These are phyloP conservation scores for Hordeum vulgare DNA, from an alignment of 176 grass and related monocot species.

Conservation along the genomic window DNA sequence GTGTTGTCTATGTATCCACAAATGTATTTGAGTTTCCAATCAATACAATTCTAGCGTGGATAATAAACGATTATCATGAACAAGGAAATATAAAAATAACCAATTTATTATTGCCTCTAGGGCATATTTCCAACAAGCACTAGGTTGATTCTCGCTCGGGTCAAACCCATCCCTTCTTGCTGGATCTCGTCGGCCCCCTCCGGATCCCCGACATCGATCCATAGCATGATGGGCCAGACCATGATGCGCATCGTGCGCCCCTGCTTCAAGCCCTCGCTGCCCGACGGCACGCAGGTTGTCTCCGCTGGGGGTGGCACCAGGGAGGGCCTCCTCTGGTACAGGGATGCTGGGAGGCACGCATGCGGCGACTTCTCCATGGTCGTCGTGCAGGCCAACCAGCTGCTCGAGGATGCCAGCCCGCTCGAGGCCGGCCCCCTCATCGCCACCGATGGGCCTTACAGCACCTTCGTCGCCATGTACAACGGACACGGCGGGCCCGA, in stretches of 20 bases:
- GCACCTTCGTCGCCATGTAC: constrained; percentile 66
- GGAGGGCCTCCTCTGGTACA: constrained; percentile 78
- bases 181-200: too few species aligned
- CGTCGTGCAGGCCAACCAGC: constrained; percentile 66
- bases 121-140: too few species aligned
- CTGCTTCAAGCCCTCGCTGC: constrained; percentile 40
- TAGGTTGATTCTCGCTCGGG: background rate
- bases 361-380: constrained; percentile 79
- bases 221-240: constrained; percentile 6
- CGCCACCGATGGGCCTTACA: constrained; percentile 1
- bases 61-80: too few species aligned
- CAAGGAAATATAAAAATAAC: too few species aligned
- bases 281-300: background rate
- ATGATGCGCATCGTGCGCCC: constrained; percentile 43
- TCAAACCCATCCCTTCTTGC: background rate
- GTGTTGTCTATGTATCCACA: too few species aligned
- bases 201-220: too few species aligned
- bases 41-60: too few species aligned
- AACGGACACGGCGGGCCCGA: constrained; percentile 74
- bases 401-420: constrained; percentile 71
- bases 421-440: constrained; percentile 56
- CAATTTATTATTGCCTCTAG: too few species aligned
- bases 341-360: constrained; percentile 52
- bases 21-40: too few species aligned
- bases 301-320: constrained; percentile 1